Base-by-base conservation (phyloP, 1,139 yeast species). In the Protomyces lactucae-debilis region DNA sequence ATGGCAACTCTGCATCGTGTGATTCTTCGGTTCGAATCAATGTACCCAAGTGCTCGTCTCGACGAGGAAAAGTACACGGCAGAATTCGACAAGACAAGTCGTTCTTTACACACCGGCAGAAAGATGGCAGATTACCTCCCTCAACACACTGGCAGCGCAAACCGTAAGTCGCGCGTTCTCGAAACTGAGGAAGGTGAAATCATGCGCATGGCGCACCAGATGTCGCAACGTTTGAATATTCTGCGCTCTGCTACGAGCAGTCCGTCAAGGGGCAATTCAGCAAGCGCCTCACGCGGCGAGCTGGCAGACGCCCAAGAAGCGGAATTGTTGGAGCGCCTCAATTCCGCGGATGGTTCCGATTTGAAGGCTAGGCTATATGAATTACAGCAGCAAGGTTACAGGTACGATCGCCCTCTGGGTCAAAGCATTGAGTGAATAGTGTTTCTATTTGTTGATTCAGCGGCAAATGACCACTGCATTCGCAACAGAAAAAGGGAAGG, bases 141-240 rank as follows among this genome's bases (percentile, higher is more conserved):
- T 5, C 56, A 55, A 8, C 36, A 37, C 28, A 39, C n/a, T n/a
- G 54, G 54, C 5, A n/a, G 21, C n/a, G 52, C 35, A 5, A 48
- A 55, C 28, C 23, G 28, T 23, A 59, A 59, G 25, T 59, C 63
- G 23, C 43, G 63, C 5, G 52, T 52, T 32, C 52, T 59, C 18
- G 63, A 59, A 32, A 56, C 56, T 4, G 63, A 59, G 21, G 63
- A 59, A 35, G 63, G 63, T 9, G 63, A 59, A 43, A 43, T 59
- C 35, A 59, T 59, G 63, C 53, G 53, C 21, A 37, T 59, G 48
- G 57, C 63, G 14, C 51, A 59, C 45, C 40, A 36, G 14, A 59
- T 59, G 63, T 39, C 52, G n/a, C 28, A 52, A n/a, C 52, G 63
- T n/a, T 18, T 59, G 21, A 36, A 39, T 12, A 52, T 59, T 25